These are phyloP conservation scores for Aspergillus aculeatinus DNA, from an alignment of 2,329 filamentous ascomycete genomes.

Conservation along the genomic window DNA sequence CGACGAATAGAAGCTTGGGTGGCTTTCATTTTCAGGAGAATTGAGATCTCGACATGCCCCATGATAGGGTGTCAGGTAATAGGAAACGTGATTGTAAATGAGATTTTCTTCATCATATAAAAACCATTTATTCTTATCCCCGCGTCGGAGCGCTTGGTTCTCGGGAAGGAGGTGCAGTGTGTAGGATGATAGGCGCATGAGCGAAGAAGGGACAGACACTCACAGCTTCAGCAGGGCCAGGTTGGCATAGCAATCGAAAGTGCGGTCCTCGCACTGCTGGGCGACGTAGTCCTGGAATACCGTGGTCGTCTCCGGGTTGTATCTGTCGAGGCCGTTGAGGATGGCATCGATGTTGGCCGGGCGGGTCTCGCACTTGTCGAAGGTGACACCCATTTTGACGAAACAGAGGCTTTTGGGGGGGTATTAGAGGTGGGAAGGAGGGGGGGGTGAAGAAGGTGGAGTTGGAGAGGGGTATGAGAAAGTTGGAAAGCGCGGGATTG, in stretches of 20 bases:
- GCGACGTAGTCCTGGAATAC: constrained; percentile 92
- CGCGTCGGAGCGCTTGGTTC: constrained; percentile 6
- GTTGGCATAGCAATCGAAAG: constrained; percentile 95
- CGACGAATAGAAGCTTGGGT: constrained; percentile 4
- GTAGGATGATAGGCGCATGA: constrained; percentile 5
- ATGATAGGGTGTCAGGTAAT: constrained; percentile 76
- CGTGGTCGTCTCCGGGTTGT: constrained; percentile 95
- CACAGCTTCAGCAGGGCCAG: constrained; percentile 95
- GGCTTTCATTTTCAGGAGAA: constrained; percentile 62
- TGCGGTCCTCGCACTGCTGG: constrained; percentile 92
- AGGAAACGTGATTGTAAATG: constrained; percentile 79
- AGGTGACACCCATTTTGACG: constrained; percentile 46
- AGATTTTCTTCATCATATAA: constrained; percentile 67
- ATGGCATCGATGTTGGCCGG: constrained; percentile 90
- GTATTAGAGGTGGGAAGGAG: background rate
- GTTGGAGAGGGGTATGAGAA: constrained; percentile 1
- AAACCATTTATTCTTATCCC: constrained; percentile 8
- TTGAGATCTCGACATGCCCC: constrained; percentile 66
- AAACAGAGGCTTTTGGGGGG: constrained; percentile 1
- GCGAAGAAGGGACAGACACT: constrained; percentile 34
- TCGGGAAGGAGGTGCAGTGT: background rate
- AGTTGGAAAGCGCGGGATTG: constrained; percentile 14
- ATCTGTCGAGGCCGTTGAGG: constrained; percentile 94
- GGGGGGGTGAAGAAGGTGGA: background rate
- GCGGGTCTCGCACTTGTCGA: constrained; percentile 87